phyloP scores from a whole-genome alignment of 257 asterid species.

The Forsythia viridissima region DNA sequence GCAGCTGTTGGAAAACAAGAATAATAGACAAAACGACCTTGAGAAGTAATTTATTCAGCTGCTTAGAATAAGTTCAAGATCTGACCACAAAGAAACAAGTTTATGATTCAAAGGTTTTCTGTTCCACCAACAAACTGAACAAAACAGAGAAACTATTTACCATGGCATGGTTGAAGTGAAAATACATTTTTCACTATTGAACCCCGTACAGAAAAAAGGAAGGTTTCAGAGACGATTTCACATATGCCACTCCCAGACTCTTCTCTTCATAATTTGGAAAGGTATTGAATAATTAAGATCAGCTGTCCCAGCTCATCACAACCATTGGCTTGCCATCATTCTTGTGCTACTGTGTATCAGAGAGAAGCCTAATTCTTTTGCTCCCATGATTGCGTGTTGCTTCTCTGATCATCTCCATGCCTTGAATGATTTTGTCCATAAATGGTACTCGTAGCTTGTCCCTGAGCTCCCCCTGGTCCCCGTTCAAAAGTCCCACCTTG shows the following conservation, averaged over 20 bases:
- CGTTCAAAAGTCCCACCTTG: slow-evolving; percentile 36
- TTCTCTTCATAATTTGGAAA: not conserved
- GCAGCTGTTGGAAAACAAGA: no score
- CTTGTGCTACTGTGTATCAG: not conserved
- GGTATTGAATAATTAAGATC: not conserved
- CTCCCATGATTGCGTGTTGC: slow-evolving; percentile 10
- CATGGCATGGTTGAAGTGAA: not conserved
- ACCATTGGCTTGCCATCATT: not conserved
- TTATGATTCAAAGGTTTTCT: not conserved
- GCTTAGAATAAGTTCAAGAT: no score
- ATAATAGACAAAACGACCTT: not conserved
- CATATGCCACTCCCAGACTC: not conserved
- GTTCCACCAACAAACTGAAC: not conserved
- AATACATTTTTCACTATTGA: not conserved
- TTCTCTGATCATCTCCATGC: slow-evolving; percentile 27
- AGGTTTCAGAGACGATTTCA: not conserved
- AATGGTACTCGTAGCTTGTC: not conserved
- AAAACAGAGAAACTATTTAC: slow-evolving; percentile 9
- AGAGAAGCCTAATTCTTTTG: not conserved
- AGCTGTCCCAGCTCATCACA: not conserved
- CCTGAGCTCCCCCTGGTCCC: slow-evolving; percentile 12
- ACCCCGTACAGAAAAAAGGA: not conserved
- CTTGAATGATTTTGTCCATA: slow-evolving; percentile 27
- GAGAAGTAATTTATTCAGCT: not conserved
- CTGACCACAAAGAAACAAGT: not conserved